Evolutionary conservation across 139 green algal species (phyloP), one percentile per base, ranked within the genome.

Genomic region (Gonium pectorale): DNA sequence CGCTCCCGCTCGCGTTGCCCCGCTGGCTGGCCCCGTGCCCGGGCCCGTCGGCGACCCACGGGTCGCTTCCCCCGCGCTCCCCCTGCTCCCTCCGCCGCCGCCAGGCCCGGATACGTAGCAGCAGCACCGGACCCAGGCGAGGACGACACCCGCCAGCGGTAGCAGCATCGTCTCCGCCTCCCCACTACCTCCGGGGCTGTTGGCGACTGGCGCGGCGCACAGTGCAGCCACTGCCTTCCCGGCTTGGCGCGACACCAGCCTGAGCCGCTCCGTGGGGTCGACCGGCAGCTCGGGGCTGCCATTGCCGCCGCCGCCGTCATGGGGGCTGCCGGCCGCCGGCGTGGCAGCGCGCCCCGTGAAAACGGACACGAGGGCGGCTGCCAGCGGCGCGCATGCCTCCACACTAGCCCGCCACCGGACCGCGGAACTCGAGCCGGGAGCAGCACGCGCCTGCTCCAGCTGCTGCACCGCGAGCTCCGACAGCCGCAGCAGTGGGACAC

Each of bases 101-200:
- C 44, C 52, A 0, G 72, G 35, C 21, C 37, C 72, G 1, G 38
- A 52, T 6, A 22, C 26, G 52, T 26, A 46, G 70, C 70, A 68
- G 52, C 73, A 81, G 26, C 37, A 41, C 24, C 73, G 73, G 9
- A 82, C 35, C 75, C 75, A 82, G 11, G 75, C 75, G 0, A 27
- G 27, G 27, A 71, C 38, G 29, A 71, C 6, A 15, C 26, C 60
- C 7, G 40, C 40, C 7, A 72, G 29, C 13, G 75, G 75, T 21
- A 82, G 59, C 40, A 71, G n/a, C 40, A 71, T 38, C 17, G 21
- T 6, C 11, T 82, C 75, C 5, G 29, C 8, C 11, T 78, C 72
- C 2, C 37, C 52, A 3, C 8, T 11, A 5, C 5, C 9, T 11
- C 13, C n/a, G 62, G 9, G 5, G 31, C 62, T 33, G 11, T 26